Evolutionary conservation across 2,329 filamentous ascomycete species (phyloP), one percentile per base, ranked within the genome.

Genomic region (Sarocladium oryzae): DNA sequence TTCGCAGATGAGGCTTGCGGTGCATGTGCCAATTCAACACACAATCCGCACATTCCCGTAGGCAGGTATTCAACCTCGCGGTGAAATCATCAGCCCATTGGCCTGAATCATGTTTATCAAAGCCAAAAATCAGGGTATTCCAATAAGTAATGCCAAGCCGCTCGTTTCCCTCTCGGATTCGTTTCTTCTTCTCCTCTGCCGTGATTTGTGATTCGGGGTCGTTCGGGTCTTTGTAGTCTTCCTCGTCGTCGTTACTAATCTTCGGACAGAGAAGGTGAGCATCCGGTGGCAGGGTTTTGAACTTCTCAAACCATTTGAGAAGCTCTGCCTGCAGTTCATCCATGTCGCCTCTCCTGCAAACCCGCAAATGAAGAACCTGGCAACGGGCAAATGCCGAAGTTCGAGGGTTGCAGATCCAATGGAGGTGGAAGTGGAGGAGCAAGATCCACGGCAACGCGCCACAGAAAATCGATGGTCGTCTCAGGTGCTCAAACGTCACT

Each of bases 11-110:
- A 51, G 72, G 69, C 54, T 79, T 78, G 55, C 87, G 84, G 26
- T 77, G 78, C 61, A 81, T 82, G 65, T 91, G 87, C 78, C 88
- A 91, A 58, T 84, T 84, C 55, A 82, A 76, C 49, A 88, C 84
- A 62, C 87, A 91, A 49, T 79, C 74, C 50, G 88, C 80, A 66
- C 87, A 91, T 52, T 69, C 73, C 52, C 74, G 78, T 21, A 91
- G 72, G 35, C 78, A 77, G 10, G 70, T 64, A 55, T 85, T 79
- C 18, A 86, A 71, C 18, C 77, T 74, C 4, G 67, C 60, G 50
- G 72, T 76, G 59, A 88, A 86, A 56, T 80, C 77, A 13, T 75
- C 70, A 37, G 84, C 72, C 67, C 85, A 78, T 53, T 76, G 72
- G 24, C 79, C 78, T 2, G 79, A 78, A 49, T 79, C 75, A 45